Base-by-base conservation (phyloP, 345 rosid species). In the Bruguiera gymnorhiza region DNA sequence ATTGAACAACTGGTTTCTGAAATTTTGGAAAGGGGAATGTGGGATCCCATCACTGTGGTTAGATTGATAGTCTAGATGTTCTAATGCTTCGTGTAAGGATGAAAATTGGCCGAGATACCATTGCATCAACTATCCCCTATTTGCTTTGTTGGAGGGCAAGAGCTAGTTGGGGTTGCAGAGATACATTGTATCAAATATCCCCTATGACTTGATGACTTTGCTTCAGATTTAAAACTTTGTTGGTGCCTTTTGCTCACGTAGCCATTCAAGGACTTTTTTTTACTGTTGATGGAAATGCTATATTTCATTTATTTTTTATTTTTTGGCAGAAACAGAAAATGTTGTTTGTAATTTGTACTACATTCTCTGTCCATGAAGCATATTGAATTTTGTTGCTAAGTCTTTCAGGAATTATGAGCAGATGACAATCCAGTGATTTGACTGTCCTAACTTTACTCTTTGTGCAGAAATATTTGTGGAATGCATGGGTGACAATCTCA, bases 401-500 rank as follows among this genome's bases (percentile, higher is more conserved):
- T 32, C 57, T n/a, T 11, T 51, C 19, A 26, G 48, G 43, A 50
- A 18, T 26, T 48, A 11, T 70, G 7, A 23, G 24, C 8, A 6
- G 64, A 36, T 19, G 29, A 39, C 52, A 60, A 21, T 62, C 20
- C 7, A 13, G 23, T 46, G 56, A 67, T 64, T 71, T 48, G 65
- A 36, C 32, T 65, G 52, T 76, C 69, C 18, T 55, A 29, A 69
- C 53, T 61, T 53, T 46, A 39, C 50, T 56, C 52, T 70, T 64
- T 80, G 51, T 76, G 67, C 72, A 94, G 97, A 91, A 81, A 84
- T 76, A 65, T 78, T 65, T 94, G 60, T 91, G 95, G 95, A 88
- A 86, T 78, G 90, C 90, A 58, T 89, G 96, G 96, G 82, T 89
- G 78, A 83, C 86, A 63, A 84, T 86, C 68, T 89, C 89, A 54